phyloP scores from a whole-genome alignment of 129 eudicot species.

The Flaveria bidentis region DNA sequence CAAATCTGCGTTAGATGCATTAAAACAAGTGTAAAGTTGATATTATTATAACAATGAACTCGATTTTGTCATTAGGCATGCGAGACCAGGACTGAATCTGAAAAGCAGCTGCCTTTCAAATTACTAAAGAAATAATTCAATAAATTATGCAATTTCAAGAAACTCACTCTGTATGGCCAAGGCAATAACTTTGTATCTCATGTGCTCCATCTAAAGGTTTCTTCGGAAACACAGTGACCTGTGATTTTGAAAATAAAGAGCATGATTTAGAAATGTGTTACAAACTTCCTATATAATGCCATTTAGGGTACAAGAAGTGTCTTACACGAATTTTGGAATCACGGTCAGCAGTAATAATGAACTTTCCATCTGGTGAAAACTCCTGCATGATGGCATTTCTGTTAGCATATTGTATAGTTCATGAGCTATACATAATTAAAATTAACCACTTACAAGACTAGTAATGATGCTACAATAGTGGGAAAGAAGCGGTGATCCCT shows the following conservation, averaged over 20 bases:
- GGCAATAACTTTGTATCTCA: conserved; percentile 94
- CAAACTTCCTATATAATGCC: neutral
- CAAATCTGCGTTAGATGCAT: conserved; percentile 57
- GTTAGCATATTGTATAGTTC: conserved; percentile 4
- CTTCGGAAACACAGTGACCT: conserved; percentile 84
- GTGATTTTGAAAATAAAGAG: conserved; percentile 20
- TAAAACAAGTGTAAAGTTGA: neutral
- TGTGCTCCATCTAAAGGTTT: conserved; percentile 83
- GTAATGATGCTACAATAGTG: conserved; percentile 99
- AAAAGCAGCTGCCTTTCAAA: neutral
- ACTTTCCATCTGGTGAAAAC: conserved; percentile 80
- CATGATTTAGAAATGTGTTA: neutral
- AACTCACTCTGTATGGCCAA: conserved; percentile 92
- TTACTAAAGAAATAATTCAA: neutral
- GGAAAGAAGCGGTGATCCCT: conserved; percentile 71
- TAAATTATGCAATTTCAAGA: conserved; percentile 17
- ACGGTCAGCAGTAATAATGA: conserved; percentile 87
- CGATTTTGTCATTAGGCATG: conserved; percentile 6
- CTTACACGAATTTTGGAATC: conserved; percentile 97
- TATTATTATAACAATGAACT: neutral
- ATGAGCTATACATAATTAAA: conserved; percentile 3
- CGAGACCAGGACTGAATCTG: conserved; percentile 7
- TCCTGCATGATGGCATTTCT: conserved; percentile 53
- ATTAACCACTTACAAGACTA: conserved; percentile 57
- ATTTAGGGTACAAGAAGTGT: neutral